Evolutionary conservation across 208 protist species (phyloP), one percentile per base, ranked within the genome.

Genomic region (Naegleria fowleri): DNA sequence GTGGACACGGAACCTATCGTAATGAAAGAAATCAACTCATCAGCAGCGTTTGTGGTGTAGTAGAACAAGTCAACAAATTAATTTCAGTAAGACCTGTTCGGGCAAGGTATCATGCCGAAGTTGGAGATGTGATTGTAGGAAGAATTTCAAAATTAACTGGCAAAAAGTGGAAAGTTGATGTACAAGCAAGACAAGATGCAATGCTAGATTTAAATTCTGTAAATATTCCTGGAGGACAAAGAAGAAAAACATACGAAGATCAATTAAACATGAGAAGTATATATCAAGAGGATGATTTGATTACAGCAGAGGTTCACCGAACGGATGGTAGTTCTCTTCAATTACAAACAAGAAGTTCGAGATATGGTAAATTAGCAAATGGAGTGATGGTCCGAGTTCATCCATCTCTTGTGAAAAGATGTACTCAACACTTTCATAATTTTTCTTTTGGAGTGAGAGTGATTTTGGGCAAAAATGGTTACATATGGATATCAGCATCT

Each of bases 121-220:
- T 99, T 40, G 98, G 98, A 5, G 98, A 99, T 93, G 97, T 99
- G 36, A 95, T 99, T 3, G 97, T 99, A 19, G 97, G 97, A 2
- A 93, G 98, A 19, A 94, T 99, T 58, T 93, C 94, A 7, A 95
- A 98, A 86, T 96, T 99, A 0, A 85, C 92, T 76, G 95, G 96
- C 15, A 98, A 98, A 75, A 93, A 95, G 22, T 99, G 98, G 98
- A 97, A 96, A 41, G 96, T 99, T 0, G 98, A 99, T 93, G 94
- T 98, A 51, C 96, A 98, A 55, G 93, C 95, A 13, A 92, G 94
- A 38, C 96, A 99, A 91, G 94, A 98, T 7, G 97, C 95, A 0
- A 93, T 98, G 7, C 96, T 99, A 92, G 92, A 98, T 16, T 94
- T 99, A 2, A 98, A 97, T 5, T 98, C 98, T 55, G 98, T 99